Evolutionary conservation across 768 basidiomycete genomes (phyloP).

Genomic region (Udeniomyces megalosporus): DNA sequence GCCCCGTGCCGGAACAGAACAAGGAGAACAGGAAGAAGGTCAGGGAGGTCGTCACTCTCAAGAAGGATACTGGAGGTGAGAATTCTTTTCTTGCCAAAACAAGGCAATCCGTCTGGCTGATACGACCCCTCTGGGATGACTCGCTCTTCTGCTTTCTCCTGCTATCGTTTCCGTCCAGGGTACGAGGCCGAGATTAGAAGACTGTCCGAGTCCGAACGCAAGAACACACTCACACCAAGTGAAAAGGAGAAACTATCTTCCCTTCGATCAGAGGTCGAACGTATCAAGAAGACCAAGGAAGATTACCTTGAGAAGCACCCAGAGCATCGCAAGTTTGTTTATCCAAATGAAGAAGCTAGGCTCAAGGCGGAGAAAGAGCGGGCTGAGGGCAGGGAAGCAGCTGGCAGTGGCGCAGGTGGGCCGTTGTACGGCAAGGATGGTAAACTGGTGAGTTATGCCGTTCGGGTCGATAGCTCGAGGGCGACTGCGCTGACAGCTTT

Average conservation of each 20-base stretch:
- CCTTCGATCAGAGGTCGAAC: constrained; percentile 60
- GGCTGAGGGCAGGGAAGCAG: constrained; percentile 30
- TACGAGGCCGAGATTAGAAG: constrained; percentile 56
- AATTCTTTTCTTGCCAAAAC: no score
- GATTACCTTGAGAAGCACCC: constrained; percentile 88
- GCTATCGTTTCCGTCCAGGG: constrained; percentile 34
- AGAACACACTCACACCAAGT: constrained; percentile 24
- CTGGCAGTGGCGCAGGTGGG: constrained; percentile 24
- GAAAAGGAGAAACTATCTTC: constrained; percentile 52
- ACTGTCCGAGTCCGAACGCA: constrained; percentile 20
- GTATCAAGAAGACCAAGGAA: constrained; percentile 70
- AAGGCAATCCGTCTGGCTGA: neutral
- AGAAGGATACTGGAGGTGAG: constrained; percentile 77
- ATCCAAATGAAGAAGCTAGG: constrained; percentile 27
- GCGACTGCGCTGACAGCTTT: neutral
- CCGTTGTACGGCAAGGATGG: constrained; percentile 62
- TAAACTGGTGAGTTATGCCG: constrained; percentile 35
- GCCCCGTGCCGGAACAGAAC: no score
- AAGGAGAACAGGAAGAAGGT: constrained; percentile 65
- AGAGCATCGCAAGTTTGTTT: constrained; percentile 74
- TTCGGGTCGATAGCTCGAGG: neutral
- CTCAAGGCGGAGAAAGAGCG: constrained; percentile 30
- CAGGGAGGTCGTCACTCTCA: constrained; percentile 77
- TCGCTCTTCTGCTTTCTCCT: neutral
- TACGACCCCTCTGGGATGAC: neutral